A percentile compares a stretch with the other conserved stretches of the same genome.
phyloP scores from a whole-genome alignment of 1,139 yeast genomes.

The Taiozyma sp. region DNA sequence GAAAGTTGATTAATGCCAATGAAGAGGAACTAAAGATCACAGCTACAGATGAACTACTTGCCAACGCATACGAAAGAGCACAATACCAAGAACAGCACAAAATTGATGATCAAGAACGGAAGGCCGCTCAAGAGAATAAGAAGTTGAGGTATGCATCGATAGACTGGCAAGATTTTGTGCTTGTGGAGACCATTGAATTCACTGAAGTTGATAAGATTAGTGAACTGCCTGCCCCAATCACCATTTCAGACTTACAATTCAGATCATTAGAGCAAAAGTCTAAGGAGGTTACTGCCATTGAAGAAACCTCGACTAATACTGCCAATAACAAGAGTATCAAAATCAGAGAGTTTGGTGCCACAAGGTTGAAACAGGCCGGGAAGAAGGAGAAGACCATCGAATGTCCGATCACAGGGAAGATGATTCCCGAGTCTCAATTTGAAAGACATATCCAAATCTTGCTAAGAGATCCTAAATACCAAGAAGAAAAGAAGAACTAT shows the following conservation, averaged over 20 bases:
- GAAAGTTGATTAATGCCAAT: conserved; percentile 29
- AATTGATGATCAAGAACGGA: conserved; percentile 27
- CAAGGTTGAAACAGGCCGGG: conserved; percentile 38
- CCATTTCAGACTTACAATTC: conserved; percentile 53
- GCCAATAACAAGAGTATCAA: conserved; percentile 34
- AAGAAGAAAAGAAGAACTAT: conserved; percentile 61
- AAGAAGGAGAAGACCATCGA: conserved; percentile 37
- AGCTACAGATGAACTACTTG: conserved; percentile 33
- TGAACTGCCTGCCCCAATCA: conserved; percentile 56
- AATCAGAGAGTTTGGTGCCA: conserved; percentile 63
- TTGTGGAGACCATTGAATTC: conserved; percentile 66
- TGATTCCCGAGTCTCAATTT: conserved; percentile 66
- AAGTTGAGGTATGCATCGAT: conserved; percentile 62
- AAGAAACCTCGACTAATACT: conserved; percentile 6
- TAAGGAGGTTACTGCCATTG: conserved; percentile 17
- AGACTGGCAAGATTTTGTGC: conserved; percentile 81
- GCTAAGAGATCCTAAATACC: conserved; percentile 73
- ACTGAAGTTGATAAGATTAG: conserved; percentile 59
- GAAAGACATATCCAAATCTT: conserved; percentile 70
- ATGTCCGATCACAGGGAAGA: conserved; percentile 71
- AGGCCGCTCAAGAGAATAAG: conserved; percentile 33
- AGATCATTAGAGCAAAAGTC: conserved; percentile 51
- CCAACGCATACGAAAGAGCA: conserved; percentile 52
- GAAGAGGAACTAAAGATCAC: conserved; percentile 18
- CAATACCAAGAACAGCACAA: conserved; percentile 41